These are phyloP conservation scores for Apiospora malaysiana DNA, from an alignment of 2,329 filamentous ascomycete genomes.

Conservation along the genomic window DNA sequence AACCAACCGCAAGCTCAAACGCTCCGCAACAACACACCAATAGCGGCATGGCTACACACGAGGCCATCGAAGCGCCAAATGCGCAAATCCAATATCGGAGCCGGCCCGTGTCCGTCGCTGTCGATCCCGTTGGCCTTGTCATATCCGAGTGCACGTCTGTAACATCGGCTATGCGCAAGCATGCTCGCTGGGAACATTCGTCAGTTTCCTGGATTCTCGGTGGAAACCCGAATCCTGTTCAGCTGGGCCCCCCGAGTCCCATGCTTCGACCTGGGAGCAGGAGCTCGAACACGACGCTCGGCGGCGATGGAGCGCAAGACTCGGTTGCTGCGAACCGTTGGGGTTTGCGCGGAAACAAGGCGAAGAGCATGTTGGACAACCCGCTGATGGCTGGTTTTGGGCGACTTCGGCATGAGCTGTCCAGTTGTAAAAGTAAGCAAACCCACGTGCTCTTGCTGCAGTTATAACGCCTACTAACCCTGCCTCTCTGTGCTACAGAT, in stretches of 20 bases:
- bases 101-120: slow-evolving; percentile 75
- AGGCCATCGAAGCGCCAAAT: slow-evolving; percentile 41
- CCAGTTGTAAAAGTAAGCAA: slow-evolving; percentile 75
- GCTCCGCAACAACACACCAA: slow-evolving; percentile 32
- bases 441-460: background rate
- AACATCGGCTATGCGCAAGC: slow-evolving; percentile 97
- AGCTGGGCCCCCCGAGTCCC: slow-evolving; percentile 55
- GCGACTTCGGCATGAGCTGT: slow-evolving; percentile 84
- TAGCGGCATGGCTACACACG: slow-evolving; percentile 27
- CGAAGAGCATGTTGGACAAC: slow-evolving; percentile 97
- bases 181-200: slow-evolving; percentile 93
- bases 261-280: slow-evolving; percentile 49
- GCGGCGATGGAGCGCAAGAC: slow-evolving; percentile 55
- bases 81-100: slow-evolving; percentile 61
- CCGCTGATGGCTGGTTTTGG: slow-evolving; percentile 95
- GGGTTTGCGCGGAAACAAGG: slow-evolving; percentile 93
- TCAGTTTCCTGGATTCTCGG: slow-evolving; percentile 96
- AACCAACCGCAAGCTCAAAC: slow-evolving; percentile 32
- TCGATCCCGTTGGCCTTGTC: slow-evolving; percentile 89
- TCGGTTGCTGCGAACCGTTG: slow-evolving; percentile 78
- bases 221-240: slow-evolving; percentile 67
- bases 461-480: background rate
- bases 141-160: slow-evolving; percentile 99
- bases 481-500: slow-evolving; percentile 57
- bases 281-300: slow-evolving; percentile 40